phyloP scores from a whole-genome alignment of 148 eudicot species.

The Silene conica region DNA sequence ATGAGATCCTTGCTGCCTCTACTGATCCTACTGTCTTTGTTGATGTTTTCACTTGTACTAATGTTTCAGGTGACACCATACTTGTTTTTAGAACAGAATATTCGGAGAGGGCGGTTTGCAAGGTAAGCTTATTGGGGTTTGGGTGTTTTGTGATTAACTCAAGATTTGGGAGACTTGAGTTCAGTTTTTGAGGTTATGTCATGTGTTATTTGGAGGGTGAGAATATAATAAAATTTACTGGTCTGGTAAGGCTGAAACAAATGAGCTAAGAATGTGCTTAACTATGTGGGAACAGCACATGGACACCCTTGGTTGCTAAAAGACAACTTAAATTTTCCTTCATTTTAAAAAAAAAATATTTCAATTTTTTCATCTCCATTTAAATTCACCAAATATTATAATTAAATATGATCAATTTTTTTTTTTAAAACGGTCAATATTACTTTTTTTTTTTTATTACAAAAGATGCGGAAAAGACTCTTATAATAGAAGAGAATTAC shows the following conservation, averaged over 20 bases:
- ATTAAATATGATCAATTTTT: no score
- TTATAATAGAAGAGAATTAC: no score
- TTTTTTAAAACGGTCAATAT: no score
- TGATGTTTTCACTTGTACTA: conserved; percentile 20
- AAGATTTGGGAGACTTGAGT: no score
- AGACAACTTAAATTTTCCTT: conserved; percentile 28
- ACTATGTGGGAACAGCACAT: conserved; percentile 62
- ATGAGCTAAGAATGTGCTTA: conserved; percentile 40
- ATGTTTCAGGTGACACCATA: conserved; percentile 64
- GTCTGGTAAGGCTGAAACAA: conserved; percentile 56
- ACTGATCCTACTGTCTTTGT: neutral
- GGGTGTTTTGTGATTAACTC: conserved; percentile 17
- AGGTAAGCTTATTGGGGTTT: neutral
- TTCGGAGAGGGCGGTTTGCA: no score
- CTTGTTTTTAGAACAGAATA: no score
- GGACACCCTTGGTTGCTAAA: conserved; percentile 54
- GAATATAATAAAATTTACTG: conserved; percentile 33
- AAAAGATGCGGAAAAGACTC: no score
- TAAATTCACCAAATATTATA: no score
- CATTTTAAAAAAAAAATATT: no score
- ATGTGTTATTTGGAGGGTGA: conserved; percentile 32
- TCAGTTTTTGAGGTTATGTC: neutral
- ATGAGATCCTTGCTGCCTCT: conserved; percentile 54
- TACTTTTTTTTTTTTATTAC: no score
- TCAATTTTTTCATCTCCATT: no score